These are phyloP conservation scores for Amniculicola lignicola DNA, from an alignment of 495 filamentous ascomycete genomes.

Conservation along the genomic window DNA sequence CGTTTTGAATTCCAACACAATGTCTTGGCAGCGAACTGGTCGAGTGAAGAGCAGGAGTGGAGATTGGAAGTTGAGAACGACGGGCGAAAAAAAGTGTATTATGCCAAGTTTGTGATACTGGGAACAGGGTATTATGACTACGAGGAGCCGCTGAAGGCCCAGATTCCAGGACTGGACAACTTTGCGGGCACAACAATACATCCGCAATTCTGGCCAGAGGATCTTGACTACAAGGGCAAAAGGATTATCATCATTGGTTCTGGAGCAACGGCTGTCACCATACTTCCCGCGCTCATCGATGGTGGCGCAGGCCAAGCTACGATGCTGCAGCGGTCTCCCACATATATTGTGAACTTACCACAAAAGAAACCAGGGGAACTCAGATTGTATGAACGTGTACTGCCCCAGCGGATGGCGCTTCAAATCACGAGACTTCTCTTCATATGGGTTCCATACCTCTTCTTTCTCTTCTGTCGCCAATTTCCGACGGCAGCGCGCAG, in stretches of 20 bases:
- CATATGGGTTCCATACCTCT: conserved; percentile 47
- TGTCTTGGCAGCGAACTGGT: conserved; percentile 58
- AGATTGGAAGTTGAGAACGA: conserved; percentile 54
- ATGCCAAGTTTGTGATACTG: conserved; percentile 30
- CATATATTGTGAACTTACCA: conserved; percentile 27
- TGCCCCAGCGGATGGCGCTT: conserved; percentile 42
- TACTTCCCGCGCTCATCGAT: conserved; percentile 30
- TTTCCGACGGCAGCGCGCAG: conserved; percentile 54
- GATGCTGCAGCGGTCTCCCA: conserved; percentile 35
- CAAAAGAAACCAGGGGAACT: conserved; percentile 38
- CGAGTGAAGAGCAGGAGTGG: conserved; percentile 59
- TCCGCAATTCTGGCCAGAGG: conserved; percentile 59
- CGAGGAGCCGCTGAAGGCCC: conserved; percentile 40
- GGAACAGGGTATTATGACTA: conserved; percentile 37
- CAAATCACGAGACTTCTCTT: conserved; percentile 48
- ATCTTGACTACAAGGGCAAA: conserved; percentile 34
- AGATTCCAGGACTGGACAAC: conserved; percentile 57
- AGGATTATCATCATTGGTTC: conserved; percentile 34
- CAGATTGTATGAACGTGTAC: conserved; percentile 45
- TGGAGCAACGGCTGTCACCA: conserved; percentile 35
- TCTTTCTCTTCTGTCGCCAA: conserved; percentile 54
- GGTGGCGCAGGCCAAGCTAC: conserved; percentile 29
- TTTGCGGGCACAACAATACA: conserved; percentile 58
- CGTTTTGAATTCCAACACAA: conserved; percentile 60
- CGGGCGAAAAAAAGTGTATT: conserved; percentile 42